Conservation (phyloP, 768 basidiomycete genomes). For the Trametes meyenii region DNA sequence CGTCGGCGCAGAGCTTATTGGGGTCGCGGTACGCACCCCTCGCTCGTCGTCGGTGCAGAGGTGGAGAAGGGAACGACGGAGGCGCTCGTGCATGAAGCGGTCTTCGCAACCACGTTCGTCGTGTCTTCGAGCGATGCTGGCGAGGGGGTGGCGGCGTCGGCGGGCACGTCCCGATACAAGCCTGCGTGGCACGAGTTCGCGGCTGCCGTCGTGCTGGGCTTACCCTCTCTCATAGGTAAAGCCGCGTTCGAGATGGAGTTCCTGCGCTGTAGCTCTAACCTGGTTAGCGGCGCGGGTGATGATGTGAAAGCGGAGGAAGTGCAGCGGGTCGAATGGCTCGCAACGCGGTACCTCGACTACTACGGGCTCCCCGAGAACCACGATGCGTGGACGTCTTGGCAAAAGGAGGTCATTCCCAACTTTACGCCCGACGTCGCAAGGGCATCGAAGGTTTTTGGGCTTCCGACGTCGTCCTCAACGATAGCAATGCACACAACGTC, state of each 20-base stretch:
- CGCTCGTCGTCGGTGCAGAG: conserved; percentile 50
- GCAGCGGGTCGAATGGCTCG: conserved; percentile 63
- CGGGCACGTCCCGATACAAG: conserved; percentile 24
- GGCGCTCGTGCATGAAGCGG: conserved; percentile 78
- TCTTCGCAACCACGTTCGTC: conserved; percentile 73
- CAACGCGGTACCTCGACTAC: conserved; percentile 62
- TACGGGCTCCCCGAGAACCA: conserved; percentile 56
- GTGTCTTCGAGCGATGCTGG: conserved; percentile 1
- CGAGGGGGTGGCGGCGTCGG: conserved; percentile 14
- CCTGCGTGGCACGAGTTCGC: conserved; percentile 66
- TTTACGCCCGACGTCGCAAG: conserved; percentile 21
- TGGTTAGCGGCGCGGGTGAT: conserved; percentile 58
- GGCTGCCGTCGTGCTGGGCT: conserved; percentile 57
- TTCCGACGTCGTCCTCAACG: conserved; percentile 52
- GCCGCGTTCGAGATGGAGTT: conserved; percentile 72
- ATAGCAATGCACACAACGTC: conserved; percentile 57
- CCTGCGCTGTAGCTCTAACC: conserved; percentile 62
- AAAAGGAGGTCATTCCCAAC: conserved; percentile 52
- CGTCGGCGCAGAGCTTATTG: conserved; percentile 74
- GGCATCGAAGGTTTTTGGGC: conserved; percentile 27
- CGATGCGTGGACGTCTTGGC: conserved; percentile 61
- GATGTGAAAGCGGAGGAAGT: conserved; percentile 42
- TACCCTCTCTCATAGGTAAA: conserved; percentile 60
- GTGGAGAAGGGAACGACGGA: conserved; percentile 74
- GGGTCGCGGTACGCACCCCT: conserved; percentile 77